A percentile compares a stretch with the other conserved stretches of the same genome.
phyloP scores from a whole-genome alignment of 148 eudicot species.

The Beta vulgaris region DNA sequence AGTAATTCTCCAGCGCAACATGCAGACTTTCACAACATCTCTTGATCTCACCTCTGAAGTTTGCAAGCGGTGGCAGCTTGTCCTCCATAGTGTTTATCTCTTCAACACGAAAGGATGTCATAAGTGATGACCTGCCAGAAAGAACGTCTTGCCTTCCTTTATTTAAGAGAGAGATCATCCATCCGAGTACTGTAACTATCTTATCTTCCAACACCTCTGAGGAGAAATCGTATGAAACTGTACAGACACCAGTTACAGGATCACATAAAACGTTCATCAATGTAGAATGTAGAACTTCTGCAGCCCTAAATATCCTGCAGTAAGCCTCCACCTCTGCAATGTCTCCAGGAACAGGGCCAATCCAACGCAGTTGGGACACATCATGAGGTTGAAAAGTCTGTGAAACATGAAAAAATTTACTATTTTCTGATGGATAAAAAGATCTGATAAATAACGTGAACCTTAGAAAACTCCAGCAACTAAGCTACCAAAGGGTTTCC shows the following conservation, averaged over 20 bases:
- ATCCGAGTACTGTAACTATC: conserved; percentile 89
- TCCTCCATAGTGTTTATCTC: conserved; percentile 53
- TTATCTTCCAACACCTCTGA: conserved; percentile 78
- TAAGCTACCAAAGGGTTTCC: background rate
- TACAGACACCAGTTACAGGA: conserved; percentile 87
- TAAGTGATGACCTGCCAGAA: conserved; percentile 68
- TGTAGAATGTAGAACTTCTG: conserved; percentile 71
- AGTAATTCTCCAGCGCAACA: conserved; percentile 79
- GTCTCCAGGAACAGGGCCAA: conserved; percentile 97
- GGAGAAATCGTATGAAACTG: conserved; percentile 68
- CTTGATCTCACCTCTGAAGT: conserved; percentile 85
- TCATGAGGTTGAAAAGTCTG: conserved; percentile 56
- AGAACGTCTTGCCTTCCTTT: conserved; percentile 90
- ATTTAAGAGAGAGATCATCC: conserved; percentile 88
- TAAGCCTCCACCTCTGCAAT: conserved; percentile 97
- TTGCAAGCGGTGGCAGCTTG: conserved; percentile 82
- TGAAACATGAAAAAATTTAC: conserved; percentile 28
- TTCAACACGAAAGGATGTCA: conserved; percentile 44
- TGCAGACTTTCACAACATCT: conserved; percentile 96
- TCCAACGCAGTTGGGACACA: conserved; percentile 58
- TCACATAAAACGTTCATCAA: conserved; percentile 88
- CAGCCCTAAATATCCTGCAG: conserved; percentile 91
- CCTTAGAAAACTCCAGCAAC: background rate
- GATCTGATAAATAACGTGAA: background rate
- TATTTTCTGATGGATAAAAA: background rate